Conservation (phyloP, 345 rosid genomes). For the Eucalyptus pauciflora region DNA sequence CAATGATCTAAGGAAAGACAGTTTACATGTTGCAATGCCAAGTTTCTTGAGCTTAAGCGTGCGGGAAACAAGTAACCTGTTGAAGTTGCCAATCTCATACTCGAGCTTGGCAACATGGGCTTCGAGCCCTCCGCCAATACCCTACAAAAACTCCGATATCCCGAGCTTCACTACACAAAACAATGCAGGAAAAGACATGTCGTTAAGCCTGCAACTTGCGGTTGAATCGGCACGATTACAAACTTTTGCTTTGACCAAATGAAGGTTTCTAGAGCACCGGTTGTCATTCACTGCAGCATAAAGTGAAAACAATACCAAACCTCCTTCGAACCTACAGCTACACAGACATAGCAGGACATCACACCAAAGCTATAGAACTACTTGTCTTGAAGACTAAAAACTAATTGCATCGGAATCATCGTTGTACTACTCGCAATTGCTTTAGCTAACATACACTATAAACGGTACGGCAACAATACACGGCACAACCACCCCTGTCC, state of each 20-base stretch:
- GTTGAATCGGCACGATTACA: neutral
- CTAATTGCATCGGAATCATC: too few species aligned
- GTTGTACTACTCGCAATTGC: rapidly evolving
- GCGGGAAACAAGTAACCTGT: slow-evolving; percentile 65
- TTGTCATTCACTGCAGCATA: neutral
- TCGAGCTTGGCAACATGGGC: slow-evolving; percentile 71
- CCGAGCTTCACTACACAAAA: slow-evolving; percentile 65
- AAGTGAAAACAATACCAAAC: neutral
- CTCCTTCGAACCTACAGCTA: neutral
- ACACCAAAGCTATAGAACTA: neutral
- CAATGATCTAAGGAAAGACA: neutral
- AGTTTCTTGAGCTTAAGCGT: slow-evolving; percentile 80
- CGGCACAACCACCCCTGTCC: too few species aligned
- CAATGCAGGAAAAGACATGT: neutral
- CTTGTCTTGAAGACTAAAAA: too few species aligned
- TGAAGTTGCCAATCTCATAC: slow-evolving; percentile 59
- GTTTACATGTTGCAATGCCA: slow-evolving; percentile 86
- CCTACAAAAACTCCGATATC: slow-evolving; percentile 77
- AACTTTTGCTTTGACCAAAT: neutral
- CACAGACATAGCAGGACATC: neutral
- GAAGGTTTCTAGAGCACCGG: neutral
- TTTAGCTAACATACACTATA: too few species aligned
- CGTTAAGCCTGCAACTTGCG: neutral
- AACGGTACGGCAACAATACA: too few species aligned
- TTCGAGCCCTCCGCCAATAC: slow-evolving; percentile 76